Conservation (phyloP, 2,329 filamentous ascomycete genomes). For the Diaporthe australafricana region DNA sequence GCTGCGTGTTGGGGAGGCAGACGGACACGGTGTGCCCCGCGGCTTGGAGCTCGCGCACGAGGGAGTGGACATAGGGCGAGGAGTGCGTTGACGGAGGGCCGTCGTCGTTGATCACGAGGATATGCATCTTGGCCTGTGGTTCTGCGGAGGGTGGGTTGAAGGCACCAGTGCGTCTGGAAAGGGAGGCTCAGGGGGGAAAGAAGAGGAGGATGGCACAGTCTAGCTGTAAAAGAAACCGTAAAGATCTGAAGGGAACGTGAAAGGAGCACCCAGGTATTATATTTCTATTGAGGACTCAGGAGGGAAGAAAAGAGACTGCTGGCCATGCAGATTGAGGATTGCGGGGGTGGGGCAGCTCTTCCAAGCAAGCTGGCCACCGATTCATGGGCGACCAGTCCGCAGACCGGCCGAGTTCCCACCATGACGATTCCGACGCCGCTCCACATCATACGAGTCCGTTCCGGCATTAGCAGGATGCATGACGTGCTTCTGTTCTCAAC, state of each 20-base stretch:
- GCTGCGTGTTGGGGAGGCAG: slow-evolving; percentile 88
- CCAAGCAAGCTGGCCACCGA: slow-evolving; percentile 21
- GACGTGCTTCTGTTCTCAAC: slow-evolving; percentile 7
- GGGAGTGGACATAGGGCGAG: slow-evolving; percentile 82
- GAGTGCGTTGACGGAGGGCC: slow-evolving; percentile 82
- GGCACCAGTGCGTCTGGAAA: background rate
- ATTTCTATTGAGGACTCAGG: background rate
- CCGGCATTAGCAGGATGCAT: background rate
- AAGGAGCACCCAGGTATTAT: background rate
- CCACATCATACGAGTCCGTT: slow-evolving; percentile 15
- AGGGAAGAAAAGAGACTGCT: background rate
- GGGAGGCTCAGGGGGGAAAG: background rate
- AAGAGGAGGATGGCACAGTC: background rate
- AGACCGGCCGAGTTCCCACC: slow-evolving; percentile 9
- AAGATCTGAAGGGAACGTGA: background rate
- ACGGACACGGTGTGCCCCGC: slow-evolving; percentile 91
- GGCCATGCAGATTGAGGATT: background rate
- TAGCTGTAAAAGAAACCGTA: background rate
- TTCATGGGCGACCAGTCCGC: slow-evolving; percentile 7
- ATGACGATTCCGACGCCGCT: background rate
- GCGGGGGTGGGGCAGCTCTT: slow-evolving; percentile 20
- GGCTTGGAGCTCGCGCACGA: slow-evolving; percentile 76
- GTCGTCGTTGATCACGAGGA: slow-evolving; percentile 81
- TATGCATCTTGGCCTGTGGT: slow-evolving; percentile 61
- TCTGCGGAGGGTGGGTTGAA: background rate